Evolutionary conservation across 2,329 filamentous ascomycete species (phyloP), one percentile per base, ranked within the genome.

Genomic region (Celoporthe dispersa): DNA sequence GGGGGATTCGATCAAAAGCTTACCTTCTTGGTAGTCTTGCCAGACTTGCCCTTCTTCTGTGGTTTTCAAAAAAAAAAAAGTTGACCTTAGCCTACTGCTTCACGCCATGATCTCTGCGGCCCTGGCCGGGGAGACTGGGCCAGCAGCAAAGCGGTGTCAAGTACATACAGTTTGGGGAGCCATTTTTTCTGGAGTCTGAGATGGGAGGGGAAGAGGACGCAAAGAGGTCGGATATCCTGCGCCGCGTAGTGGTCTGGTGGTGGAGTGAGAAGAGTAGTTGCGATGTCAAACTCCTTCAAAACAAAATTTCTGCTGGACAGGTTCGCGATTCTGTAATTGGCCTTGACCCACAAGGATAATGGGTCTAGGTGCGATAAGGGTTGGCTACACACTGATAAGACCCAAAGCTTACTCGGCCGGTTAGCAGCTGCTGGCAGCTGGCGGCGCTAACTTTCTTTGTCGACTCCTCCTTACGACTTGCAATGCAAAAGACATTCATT

Each of bases 81-180:
- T 81, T 84, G 84, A 84, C 86, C 88, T 97, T 95, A 98, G 94
- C 96, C 95, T 98, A 97, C 95, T 98, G 94, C 89, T 92, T 89
- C 81, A 85, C 82, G 85, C 85, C 84, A 84, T 84, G 78, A 82
- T 84, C 82, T 81, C 78, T 76, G 77, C 71, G 73, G 76, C 75
- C 76, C 66, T 53, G 22, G 48, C 66, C 66, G 51, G 76, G 77
- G 80, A 81, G 80, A 82, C 82, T 84, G 86, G 86, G 88, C 90
- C 89, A 93, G 92, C 94, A 97, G 94, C 94, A 97, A 97, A 97
- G 94, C 94, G 85, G 83, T 92, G 88, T 85, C 82, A 84, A 81
- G 84, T 89, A 97, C 94, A 86, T 97, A 98, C 94, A 86, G 91
- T 88, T 85, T 87, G 87, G 84, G 91, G 88, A 90, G 91, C 92